phyloP scores from a whole-genome alignment of 345 rosid species.

The Rhodamnia argentea region DNA sequence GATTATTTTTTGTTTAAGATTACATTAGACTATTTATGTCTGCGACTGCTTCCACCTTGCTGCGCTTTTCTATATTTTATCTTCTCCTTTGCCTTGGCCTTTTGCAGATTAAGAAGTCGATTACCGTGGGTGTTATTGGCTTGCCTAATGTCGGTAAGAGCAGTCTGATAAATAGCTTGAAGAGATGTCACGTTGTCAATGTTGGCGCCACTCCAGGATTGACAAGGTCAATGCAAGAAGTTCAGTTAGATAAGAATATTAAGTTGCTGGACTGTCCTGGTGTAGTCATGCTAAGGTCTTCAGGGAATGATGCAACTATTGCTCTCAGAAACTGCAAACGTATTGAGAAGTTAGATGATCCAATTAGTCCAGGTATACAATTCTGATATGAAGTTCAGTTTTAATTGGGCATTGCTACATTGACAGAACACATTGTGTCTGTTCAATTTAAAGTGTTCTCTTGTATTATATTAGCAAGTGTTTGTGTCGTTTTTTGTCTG shows the following conservation, averaged over 20 bases:
- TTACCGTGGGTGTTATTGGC: slow-evolving; percentile 89
- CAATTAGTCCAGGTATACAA: slow-evolving; percentile 73
- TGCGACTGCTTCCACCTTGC: not conserved
- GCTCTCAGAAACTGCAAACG: slow-evolving; percentile 95
- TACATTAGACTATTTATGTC: not conserved
- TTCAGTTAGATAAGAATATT: slow-evolving; percentile 85
- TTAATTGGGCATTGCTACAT: not conserved
- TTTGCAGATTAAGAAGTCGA: slow-evolving; percentile 79
- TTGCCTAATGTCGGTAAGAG: slow-evolving; percentile 98
- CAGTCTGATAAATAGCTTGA: slow-evolving; percentile 96
- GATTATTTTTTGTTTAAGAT: not conserved
- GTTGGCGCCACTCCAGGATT: slow-evolving; percentile 96
- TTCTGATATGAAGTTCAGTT: not conserved
- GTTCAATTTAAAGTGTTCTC: not conserved
- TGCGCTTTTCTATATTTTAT: not conserved
- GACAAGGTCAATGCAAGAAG: slow-evolving; percentile 92
- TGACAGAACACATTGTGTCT: not conserved
- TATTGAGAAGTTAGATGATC: slow-evolving; percentile 93
- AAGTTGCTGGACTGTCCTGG: slow-evolving; percentile 96
- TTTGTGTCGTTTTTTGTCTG: not conserved
- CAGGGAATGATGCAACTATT: slow-evolving; percentile 52
- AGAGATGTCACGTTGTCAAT: slow-evolving; percentile 83
- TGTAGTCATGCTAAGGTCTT: slow-evolving; percentile 86
- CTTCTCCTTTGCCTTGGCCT: not conserved
- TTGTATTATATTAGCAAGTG: not conserved